These are phyloP conservation scores for Saccharomyces paradoxus DNA, from an alignment of 805 yeast species.

Conservation along the genomic window DNA sequence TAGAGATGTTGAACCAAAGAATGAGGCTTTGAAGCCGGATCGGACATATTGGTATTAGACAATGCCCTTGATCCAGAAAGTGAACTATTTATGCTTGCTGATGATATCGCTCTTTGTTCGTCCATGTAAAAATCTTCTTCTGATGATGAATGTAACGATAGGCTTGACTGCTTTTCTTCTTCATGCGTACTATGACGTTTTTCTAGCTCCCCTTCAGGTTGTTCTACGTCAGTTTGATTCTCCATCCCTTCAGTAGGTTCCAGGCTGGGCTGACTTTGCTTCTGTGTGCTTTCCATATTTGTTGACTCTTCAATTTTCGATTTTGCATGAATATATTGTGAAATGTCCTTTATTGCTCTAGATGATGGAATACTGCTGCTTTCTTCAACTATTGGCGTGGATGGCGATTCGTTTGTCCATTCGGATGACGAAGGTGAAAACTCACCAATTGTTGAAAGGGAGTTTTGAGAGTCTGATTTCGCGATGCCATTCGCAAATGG, in stretches of 20 bases:
- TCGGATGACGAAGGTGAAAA: slow-evolving; percentile 41
- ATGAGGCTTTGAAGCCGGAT: slow-evolving; percentile 24
- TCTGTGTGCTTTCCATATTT: slow-evolving; percentile 8
- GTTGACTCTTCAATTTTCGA: not conserved
- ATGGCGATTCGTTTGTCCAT: slow-evolving; percentile 35
- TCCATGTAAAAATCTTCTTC: slow-evolving; percentile 24
- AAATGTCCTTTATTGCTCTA: slow-evolving; percentile 35
- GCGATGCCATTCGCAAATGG: slow-evolving; percentile 24
- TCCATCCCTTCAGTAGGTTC: not conserved
- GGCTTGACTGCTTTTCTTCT: slow-evolving; percentile 6
- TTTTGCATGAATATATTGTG: slow-evolving; percentile 26
- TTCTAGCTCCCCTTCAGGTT: not conserved
- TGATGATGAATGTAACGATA: slow-evolving; percentile 8
- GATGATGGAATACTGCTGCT: slow-evolving; percentile 31
- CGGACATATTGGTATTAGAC: slow-evolving; percentile 1
- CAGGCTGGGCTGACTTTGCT: slow-evolving; percentile 2
- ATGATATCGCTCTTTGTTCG: slow-evolving; percentile 18
- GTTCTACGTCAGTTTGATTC: not conserved
- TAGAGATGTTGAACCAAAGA: slow-evolving; percentile 47
- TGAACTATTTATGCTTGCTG: slow-evolving; percentile 24
- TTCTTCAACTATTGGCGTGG: slow-evolving; percentile 8
- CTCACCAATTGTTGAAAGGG: slow-evolving; percentile 38
- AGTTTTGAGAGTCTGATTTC: slow-evolving; percentile 28
- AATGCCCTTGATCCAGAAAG: slow-evolving; percentile 11
- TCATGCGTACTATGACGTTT: not conserved